Evolutionary conservation across 2,329 filamentous ascomycete genomes (phyloP).

Genomic region (Decorospora gaudefroyi): DNA sequence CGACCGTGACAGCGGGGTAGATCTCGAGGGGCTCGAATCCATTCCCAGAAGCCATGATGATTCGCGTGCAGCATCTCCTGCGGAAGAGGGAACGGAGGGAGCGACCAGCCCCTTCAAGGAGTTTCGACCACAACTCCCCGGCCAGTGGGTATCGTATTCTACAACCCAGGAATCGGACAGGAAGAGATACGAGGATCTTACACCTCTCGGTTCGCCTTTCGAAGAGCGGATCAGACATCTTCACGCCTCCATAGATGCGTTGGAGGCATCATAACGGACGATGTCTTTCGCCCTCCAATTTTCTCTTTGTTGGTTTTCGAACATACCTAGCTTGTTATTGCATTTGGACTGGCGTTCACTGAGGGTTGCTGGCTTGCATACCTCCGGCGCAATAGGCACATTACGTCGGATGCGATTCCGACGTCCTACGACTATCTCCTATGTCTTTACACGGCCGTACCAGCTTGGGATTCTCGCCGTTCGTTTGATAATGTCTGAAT

Average conservation of each 20-base stretch:
- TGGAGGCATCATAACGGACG: constrained; percentile 20
- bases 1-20: constrained; percentile 48
- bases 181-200: constrained; percentile 17
- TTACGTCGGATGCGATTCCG: constrained; percentile 43
- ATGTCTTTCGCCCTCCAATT: constrained; percentile 18
- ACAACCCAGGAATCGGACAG: constrained; percentile 1
- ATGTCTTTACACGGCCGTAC: constrained; percentile 25
- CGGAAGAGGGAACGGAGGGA: background rate
- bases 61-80: constrained; percentile 5
- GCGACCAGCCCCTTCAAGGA: constrained; percentile 11
- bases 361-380: constrained; percentile 8
- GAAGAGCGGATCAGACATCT: constrained; percentile 33
- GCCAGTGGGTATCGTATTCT: constrained; percentile 16
- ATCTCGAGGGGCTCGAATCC: constrained; percentile 41
- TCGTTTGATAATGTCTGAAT: constrained; percentile 22
- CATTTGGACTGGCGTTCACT: constrained; percentile 7
- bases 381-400: constrained; percentile 33
- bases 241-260: constrained; percentile 27
- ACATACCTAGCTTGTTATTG: constrained; percentile 17
- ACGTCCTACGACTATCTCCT: constrained; percentile 41
- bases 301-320: constrained; percentile 14
- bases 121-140: constrained; percentile 15
- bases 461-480: background rate
- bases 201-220: constrained; percentile 37
- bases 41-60: constrained; percentile 13